phyloP scores from a whole-genome alignment of 164 flowering plant genomes.

The Litsea cubeba region DNA sequence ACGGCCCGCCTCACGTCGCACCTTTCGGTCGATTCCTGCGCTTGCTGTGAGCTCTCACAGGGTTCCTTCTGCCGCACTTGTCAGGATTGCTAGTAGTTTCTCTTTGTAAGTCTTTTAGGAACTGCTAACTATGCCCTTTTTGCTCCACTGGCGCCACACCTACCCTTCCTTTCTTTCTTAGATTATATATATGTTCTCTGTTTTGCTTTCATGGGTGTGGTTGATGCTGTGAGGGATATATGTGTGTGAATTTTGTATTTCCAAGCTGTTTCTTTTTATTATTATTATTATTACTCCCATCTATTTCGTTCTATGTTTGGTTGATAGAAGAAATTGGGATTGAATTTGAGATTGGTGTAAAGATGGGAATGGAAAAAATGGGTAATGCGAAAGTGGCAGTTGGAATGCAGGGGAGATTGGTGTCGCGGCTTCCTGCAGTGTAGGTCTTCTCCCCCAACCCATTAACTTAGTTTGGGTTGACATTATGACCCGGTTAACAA shows the following conservation, averaged over 20 bases:
- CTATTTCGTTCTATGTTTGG: not conserved
- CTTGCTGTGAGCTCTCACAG: slow-evolving; percentile 83
- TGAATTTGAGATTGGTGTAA: slow-evolving; percentile 51
- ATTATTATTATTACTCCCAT: not conserved
- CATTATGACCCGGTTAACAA: not conserved
- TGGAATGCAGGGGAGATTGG: slow-evolving; percentile 28
- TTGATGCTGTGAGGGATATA: not conserved
- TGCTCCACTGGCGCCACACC: too few relatives aligned
- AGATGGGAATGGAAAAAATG: slow-evolving; percentile 53
- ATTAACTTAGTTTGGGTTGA: not conserved
- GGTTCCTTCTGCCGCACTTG: slow-evolving; percentile 96
- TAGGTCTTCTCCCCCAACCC: slow-evolving; percentile 25
- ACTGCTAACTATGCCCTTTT: not conserved
- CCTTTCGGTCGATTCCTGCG: slow-evolving; percentile 52
- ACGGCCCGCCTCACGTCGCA: slow-evolving; percentile 57
- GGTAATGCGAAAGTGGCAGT: slow-evolving; percentile 41
- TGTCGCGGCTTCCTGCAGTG: slow-evolving; percentile 15
- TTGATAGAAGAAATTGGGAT: slow-evolving; percentile 20
- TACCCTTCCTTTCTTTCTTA: not conserved
- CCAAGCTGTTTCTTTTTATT: not conserved
- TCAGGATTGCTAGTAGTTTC: slow-evolving; percentile 92
- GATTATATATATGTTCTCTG: not conserved
- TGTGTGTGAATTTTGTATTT: not conserved
- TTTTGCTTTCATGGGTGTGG: not conserved
- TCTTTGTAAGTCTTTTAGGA: slow-evolving; percentile 63